A percentile compares a stretch with the other conserved stretches of the same genome.
Conservation (phyloP, 2,329 filamentous ascomycete species). For the Aspergillus niger region DNA sequence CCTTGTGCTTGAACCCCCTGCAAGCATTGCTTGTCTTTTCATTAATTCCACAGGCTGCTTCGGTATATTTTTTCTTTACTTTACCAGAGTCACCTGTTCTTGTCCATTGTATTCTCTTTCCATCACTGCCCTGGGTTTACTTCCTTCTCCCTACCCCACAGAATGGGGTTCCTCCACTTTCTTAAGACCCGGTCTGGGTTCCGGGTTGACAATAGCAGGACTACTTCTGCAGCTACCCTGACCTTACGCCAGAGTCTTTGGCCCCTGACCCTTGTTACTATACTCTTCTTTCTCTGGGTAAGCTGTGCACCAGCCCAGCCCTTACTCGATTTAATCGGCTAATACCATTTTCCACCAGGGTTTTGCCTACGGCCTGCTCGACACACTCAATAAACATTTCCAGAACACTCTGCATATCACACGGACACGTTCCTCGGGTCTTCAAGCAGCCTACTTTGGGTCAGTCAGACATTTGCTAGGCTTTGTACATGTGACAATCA, state of each 20-base stretch:
- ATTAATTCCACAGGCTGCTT: no score
- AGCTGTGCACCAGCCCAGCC: neutral
- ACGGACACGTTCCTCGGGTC: slow-evolving; percentile 60
- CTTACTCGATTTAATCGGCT: neutral
- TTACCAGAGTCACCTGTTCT: neutral
- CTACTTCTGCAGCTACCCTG: slow-evolving; percentile 45
- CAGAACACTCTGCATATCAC: slow-evolving; percentile 58
- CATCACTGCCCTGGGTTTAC: neutral
- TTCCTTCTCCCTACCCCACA: neutral
- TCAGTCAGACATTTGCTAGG: slow-evolving; percentile 41
- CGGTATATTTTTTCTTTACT: neutral
- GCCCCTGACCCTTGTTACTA: slow-evolving; percentile 49
- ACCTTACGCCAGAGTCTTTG: slow-evolving; percentile 48
- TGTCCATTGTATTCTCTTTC: neutral
- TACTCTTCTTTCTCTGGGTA: slow-evolving; percentile 57
- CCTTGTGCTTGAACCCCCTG: neutral
- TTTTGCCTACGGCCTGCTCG: slow-evolving; percentile 53
- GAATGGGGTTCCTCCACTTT: slow-evolving; percentile 33
- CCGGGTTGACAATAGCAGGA: slow-evolving; percentile 36
- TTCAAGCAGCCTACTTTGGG: slow-evolving; percentile 68
- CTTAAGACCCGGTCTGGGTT: slow-evolving; percentile 36
- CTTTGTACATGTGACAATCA: neutral
- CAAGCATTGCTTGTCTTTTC: neutral
- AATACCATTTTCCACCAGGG: slow-evolving; percentile 31
- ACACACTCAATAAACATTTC: slow-evolving; percentile 59